Percentiles rank a stretch among this genome's conserved stretches.
These are phyloP conservation scores for Apiotrichum sp. DNA, from an alignment of 1,284 basidiomycete genomes.

Conservation along the genomic window DNA sequence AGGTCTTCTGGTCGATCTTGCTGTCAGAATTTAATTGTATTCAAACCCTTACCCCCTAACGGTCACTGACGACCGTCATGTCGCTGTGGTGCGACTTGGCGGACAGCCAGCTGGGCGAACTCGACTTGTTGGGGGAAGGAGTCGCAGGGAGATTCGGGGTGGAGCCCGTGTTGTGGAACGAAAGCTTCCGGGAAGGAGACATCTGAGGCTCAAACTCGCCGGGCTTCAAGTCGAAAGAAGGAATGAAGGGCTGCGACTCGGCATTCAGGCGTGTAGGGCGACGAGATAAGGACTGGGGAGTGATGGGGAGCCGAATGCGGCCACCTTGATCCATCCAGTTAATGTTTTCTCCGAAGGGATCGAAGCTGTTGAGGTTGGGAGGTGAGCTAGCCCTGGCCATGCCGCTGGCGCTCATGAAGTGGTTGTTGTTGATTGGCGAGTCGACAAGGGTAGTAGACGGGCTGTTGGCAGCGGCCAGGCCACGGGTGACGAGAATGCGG, in stretches of 20 bases:
- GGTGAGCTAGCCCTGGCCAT: no score
- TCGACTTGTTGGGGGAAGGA: not conserved
- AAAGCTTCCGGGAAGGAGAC: not conserved
- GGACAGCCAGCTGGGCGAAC: not conserved
- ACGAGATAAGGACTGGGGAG: not conserved
- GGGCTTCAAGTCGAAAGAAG: constrained; percentile 3
- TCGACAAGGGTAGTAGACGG: not conserved
- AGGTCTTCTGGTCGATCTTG: no score
- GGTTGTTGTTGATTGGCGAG: not conserved
- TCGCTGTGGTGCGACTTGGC: not conserved
- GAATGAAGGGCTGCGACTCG: constrained; percentile 24
- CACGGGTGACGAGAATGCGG: constrained; percentile 6
- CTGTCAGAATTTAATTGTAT: no score
- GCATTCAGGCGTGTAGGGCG: constrained; percentile 18
- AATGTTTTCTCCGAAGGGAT: constrained; percentile 11
- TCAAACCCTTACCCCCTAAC: not conserved
- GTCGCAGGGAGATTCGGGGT: not conserved
- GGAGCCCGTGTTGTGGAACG: not conserved
- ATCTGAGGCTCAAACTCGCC: no score
- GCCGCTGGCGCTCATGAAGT: no score
- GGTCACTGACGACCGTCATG: not conserved
- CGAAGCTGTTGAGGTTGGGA: not conserved
- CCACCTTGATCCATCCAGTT: not conserved
- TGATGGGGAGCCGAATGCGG: not conserved
- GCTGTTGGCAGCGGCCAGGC: not conserved